These are phyloP conservation scores for Corniculantispora saksenae DNA, from an alignment of 2,329 filamentous ascomycete species.

Conservation along the genomic window DNA sequence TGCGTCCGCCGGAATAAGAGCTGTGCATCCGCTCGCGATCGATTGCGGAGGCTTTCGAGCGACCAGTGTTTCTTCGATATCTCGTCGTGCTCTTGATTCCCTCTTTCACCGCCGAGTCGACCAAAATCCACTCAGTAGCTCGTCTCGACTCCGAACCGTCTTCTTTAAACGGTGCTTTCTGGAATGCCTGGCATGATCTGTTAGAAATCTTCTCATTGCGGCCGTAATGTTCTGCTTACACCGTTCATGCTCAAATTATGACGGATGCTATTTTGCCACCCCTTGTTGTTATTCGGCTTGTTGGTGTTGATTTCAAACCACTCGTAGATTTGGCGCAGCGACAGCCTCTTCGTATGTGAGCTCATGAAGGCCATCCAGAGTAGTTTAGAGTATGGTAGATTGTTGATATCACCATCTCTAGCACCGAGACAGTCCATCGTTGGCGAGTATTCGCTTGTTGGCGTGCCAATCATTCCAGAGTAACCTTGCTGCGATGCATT, in stretches of 20 bases:
- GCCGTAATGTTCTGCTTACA: constrained; percentile 50
- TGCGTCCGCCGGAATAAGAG: neutral
- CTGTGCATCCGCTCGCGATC: neutral
- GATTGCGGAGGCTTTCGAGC: neutral
- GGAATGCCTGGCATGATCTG: constrained; percentile 37
- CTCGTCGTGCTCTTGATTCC: constrained; percentile 86
- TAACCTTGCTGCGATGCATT: neutral
- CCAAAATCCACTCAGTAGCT: constrained; percentile 75
- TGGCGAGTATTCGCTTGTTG: constrained; percentile 1
- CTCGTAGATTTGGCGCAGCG: constrained; percentile 82
- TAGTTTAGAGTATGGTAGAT: constrained; percentile 73
- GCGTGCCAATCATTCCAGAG: neutral
- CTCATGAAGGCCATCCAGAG: constrained; percentile 76
- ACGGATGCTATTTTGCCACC: constrained; percentile 94
- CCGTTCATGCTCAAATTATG: constrained; percentile 96
- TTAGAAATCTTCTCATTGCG: constrained; percentile 12
- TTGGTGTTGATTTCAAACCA: constrained; percentile 85
- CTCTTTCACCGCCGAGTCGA: constrained; percentile 64
- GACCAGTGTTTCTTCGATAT: constrained; percentile 54
- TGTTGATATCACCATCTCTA: constrained; percentile 3
- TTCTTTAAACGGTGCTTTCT: constrained; percentile 43
- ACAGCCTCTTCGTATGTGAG: constrained; percentile 67
- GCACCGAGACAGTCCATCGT: neutral
- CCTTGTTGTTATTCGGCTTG: constrained; percentile 74
- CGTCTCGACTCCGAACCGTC: constrained; percentile 51